These are phyloP conservation scores for Pseudonitzschia multistriata DNA, from an alignment of 108 stramenopile species.

Conservation along the genomic window DNA sequence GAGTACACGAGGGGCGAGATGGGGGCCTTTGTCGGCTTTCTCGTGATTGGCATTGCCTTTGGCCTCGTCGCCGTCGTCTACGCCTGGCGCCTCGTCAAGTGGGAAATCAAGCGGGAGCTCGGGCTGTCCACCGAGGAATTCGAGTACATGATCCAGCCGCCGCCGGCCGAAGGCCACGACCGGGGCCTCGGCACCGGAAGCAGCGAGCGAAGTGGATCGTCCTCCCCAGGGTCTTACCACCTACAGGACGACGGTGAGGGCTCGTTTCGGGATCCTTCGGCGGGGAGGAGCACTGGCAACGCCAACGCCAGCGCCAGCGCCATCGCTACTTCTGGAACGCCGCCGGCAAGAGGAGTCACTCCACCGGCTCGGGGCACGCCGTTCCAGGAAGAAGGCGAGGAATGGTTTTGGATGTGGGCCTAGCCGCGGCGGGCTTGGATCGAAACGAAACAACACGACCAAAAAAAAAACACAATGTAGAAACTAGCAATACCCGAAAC, in stretches of 20 bases:
- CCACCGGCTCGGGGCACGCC: neutral
- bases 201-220: neutral
- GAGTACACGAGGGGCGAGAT: constrained; percentile 14
- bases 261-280: neutral
- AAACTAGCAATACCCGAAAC: too few relatives aligned
- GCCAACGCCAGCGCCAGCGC: neutral
- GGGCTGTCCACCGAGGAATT: constrained; percentile 26
- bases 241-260: neutral
- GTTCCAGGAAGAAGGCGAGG: constrained; percentile 31
- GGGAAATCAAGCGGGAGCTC: constrained; percentile 25
- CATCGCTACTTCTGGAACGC: neutral
- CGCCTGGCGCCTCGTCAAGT: constrained; percentile 28
- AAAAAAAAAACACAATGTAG: too few relatives aligned
- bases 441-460: too few relatives aligned
- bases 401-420: constrained; percentile 43
- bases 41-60: constrained; percentile 20
- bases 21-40: constrained; percentile 16
- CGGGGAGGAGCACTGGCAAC: too few relatives aligned
- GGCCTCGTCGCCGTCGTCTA: constrained; percentile 25
- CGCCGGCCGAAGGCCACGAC: neutral
- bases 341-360: neutral
- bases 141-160: constrained; percentile 18
- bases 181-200: too few relatives aligned
- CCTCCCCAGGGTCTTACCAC: neutral
- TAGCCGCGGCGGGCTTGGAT: too few relatives aligned